Evolutionary conservation across 2,329 filamentous ascomycete genomes (phyloP).

Genomic region (Neonectria hederae): DNA sequence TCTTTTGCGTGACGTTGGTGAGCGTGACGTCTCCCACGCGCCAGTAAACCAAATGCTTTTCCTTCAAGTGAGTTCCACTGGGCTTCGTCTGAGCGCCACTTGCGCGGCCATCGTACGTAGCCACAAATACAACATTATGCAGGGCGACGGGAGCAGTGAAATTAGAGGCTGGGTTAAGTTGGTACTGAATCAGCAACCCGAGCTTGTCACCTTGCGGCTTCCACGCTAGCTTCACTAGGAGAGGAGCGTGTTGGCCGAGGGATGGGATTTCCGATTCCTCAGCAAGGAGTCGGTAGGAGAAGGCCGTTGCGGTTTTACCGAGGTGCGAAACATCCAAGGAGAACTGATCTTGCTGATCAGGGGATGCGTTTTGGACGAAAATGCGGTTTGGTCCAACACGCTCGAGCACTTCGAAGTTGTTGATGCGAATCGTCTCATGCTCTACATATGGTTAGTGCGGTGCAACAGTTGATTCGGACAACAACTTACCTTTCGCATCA

Average conservation of each 20-base stretch:
- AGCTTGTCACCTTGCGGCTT: constrained; percentile 85
- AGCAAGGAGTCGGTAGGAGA: constrained; percentile 90
- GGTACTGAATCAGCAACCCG: constrained; percentile 86
- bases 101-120: constrained; percentile 75
- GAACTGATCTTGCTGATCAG: constrained; percentile 81
- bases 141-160: constrained; percentile 54
- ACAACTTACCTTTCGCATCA: constrained; percentile 58
- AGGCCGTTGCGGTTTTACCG: constrained; percentile 79
- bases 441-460: constrained; percentile 47
- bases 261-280: constrained; percentile 62
- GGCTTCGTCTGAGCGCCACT: constrained; percentile 80
- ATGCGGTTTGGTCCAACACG: constrained; percentile 94
- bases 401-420: constrained; percentile 88
- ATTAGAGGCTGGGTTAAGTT: constrained; percentile 76
- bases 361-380: constrained; percentile 76
- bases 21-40: constrained; percentile 78
- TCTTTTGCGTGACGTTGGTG: constrained; percentile 73
- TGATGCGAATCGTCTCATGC: constrained; percentile 78
- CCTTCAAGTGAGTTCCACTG: constrained; percentile 79
- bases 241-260: constrained; percentile 69
- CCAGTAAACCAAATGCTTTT: constrained; percentile 83
- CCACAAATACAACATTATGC: constrained; percentile 79
- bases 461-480: no score
- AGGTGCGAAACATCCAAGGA: constrained; percentile 77
- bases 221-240: constrained; percentile 81